These are phyloP conservation scores for Cordyceps fumosorosea DNA, from an alignment of 2,329 filamentous ascomycete genomes.

Conservation along the genomic window DNA sequence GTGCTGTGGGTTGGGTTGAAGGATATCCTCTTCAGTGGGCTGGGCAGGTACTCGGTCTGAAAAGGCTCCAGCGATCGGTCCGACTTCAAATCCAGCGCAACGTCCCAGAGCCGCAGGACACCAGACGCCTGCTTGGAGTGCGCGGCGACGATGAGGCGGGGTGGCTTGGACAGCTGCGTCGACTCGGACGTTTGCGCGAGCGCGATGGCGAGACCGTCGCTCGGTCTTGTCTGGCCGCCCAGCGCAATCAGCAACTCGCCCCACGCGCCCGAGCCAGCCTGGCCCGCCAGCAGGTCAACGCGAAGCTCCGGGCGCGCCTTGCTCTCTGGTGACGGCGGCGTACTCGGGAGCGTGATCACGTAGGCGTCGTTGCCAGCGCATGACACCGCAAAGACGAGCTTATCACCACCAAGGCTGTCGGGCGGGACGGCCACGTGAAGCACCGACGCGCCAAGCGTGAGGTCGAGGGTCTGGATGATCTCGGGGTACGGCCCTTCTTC, in stretches of 20 bases:
- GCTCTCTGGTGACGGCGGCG: slow-evolving; percentile 53
- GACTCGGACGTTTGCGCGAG: slow-evolving; percentile 37
- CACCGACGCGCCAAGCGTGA: slow-evolving; percentile 51
- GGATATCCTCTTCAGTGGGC: slow-evolving; percentile 47
- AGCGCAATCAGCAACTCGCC: slow-evolving; percentile 52
- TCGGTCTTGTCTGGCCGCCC: slow-evolving; percentile 44
- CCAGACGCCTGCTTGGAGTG: slow-evolving; percentile 55
- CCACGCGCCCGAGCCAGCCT: slow-evolving; percentile 56
- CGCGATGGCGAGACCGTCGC: slow-evolving; percentile 50
- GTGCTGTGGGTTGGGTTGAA: slow-evolving; percentile 55
- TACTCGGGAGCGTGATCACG: slow-evolving; percentile 53
- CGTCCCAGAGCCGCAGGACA: slow-evolving; percentile 51
- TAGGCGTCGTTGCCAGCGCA: slow-evolving; percentile 52
- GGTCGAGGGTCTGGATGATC: slow-evolving; percentile 53
- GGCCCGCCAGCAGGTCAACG: slow-evolving; percentile 43
- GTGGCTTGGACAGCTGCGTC: slow-evolving; percentile 29
- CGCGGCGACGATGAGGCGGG: slow-evolving; percentile 51
- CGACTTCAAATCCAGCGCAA: slow-evolving; percentile 38
- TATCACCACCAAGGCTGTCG: slow-evolving; percentile 31
- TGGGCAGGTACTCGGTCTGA: slow-evolving; percentile 53
- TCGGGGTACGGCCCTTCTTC: slow-evolving; percentile 47
- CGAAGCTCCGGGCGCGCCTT: slow-evolving; percentile 50
- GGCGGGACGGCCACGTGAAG: slow-evolving; percentile 51
- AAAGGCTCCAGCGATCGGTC: slow-evolving; percentile 40
- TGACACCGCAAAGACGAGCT: slow-evolving; percentile 55